phyloP scores from a whole-genome alignment of 768 basidiomycete species.

The Coprinopsis marcescibilis region DNA sequence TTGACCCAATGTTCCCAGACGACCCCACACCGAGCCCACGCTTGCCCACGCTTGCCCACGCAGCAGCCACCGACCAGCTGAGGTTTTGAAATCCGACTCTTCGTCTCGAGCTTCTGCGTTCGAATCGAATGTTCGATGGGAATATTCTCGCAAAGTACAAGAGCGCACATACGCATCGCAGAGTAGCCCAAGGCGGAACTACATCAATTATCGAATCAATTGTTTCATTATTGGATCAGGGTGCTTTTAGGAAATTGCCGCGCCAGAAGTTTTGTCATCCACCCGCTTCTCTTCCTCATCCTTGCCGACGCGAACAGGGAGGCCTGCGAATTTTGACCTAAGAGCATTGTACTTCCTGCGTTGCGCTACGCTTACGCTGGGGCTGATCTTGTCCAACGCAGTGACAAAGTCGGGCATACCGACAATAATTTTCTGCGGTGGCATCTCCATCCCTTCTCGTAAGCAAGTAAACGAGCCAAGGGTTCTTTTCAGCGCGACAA shows the following conservation, averaged over 20 bases:
- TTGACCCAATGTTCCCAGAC: too few species aligned
- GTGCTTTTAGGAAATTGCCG: background rate
- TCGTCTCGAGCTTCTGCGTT: too few species aligned
- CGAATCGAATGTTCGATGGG: too few species aligned
- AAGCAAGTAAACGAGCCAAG: constrained; percentile 64
- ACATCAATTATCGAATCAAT: too few species aligned
- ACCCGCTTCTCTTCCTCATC: constrained; percentile 35
- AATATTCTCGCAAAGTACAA: too few species aligned
- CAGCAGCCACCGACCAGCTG: too few species aligned
- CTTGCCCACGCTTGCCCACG: too few species aligned
- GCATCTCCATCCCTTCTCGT: too few species aligned
- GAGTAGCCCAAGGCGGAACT: too few species aligned
- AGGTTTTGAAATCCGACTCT: too few species aligned
- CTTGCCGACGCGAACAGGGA: constrained; percentile 50
- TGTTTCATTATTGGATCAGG: background rate
- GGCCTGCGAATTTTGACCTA: constrained; percentile 76
- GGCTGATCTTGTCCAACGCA: constrained; percentile 77
- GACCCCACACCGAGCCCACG: too few species aligned
- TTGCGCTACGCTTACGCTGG: constrained; percentile 81
- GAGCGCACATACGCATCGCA: too few species aligned
- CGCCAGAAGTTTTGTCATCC: constrained; percentile 17
- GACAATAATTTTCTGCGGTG: constrained; percentile 39
- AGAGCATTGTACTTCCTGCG: constrained; percentile 77
- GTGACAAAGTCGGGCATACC: constrained; percentile 58
- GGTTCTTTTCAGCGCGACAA: constrained; percentile 66